These are phyloP conservation scores for Cryptococcus floricola DNA, from an alignment of 1,284 basidiomycete genomes.

Conservation along the genomic window DNA sequence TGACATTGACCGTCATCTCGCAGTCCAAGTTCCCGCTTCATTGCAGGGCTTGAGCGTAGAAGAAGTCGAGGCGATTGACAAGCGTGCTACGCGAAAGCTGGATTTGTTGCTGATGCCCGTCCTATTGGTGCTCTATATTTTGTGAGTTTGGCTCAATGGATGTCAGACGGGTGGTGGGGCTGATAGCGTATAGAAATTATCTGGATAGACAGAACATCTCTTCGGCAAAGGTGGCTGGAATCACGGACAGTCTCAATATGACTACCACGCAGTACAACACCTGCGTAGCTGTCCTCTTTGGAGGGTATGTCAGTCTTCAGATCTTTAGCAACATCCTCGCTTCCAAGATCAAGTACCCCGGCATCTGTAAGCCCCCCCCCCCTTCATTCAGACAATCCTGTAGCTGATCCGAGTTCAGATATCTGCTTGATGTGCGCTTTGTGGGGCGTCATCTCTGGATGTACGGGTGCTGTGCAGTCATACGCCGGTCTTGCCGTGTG, in stretches of 20 bases:
- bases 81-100: constrained; percentile 30
- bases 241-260: constrained; percentile 27
- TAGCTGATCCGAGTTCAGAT: constrained; percentile 12
- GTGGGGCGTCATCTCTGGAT: constrained; percentile 41
- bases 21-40: constrained; percentile 27
- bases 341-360: constrained; percentile 31
- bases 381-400: not conserved
- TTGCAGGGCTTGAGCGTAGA: constrained; percentile 27
- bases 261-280: constrained; percentile 42
- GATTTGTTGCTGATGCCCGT: constrained; percentile 35
- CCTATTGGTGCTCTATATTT: constrained; percentile 22
- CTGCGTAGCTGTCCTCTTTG: constrained; percentile 48
- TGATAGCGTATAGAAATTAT: constrained; percentile 17
- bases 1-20: constrained; percentile 26
- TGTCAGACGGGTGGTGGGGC: not conserved
- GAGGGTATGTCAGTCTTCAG: constrained; percentile 34
- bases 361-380: constrained; percentile 20
- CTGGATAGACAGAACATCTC: constrained; percentile 33
- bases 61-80: constrained; percentile 32
- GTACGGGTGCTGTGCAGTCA: constrained; percentile 31
- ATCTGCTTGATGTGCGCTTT: constrained; percentile 28
- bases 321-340: constrained; percentile 42
- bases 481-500: constrained; percentile 35
- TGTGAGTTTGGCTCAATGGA: constrained; percentile 13
- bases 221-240: constrained; percentile 35